These are phyloP conservation scores for Penicillium verhagenii DNA, from an alignment of 495 filamentous ascomycete genomes.

Conservation along the genomic window DNA sequence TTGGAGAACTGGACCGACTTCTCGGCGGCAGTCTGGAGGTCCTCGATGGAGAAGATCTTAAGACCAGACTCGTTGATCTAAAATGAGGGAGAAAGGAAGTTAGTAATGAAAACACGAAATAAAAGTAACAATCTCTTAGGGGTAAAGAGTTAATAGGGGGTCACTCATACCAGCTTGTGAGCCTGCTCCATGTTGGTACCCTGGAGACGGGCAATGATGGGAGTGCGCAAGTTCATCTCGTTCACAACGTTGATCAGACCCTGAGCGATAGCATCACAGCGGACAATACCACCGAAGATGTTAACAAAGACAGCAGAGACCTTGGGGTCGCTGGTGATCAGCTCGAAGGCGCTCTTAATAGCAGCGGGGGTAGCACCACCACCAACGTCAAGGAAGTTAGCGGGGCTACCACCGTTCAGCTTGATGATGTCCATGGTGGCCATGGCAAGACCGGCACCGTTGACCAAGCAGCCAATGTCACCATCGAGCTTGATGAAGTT, in stretches of 20 bases:
- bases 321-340: slow-evolving; percentile 98
- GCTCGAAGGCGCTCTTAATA: slow-evolving; percentile 95
- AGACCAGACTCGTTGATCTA: slow-evolving; percentile 94
- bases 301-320: slow-evolving; percentile 99
- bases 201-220: slow-evolving; percentile 93
- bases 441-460: slow-evolving; percentile 98
- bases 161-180: slow-evolving; percentile 65
- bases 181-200: slow-evolving; percentile 98
- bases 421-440: slow-evolving; percentile 99
- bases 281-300: slow-evolving; percentile 98
- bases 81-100: neutral
- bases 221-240: slow-evolving; percentile 90
- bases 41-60: slow-evolving; percentile 99
- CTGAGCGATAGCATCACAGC: slow-evolving; percentile 96
- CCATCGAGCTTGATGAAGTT: slow-evolving; percentile 99
- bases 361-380: slow-evolving; percentile 95
- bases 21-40: slow-evolving; percentile 95
- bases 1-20: slow-evolving; percentile 98
- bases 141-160: neutral
- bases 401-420: slow-evolving; percentile 92
- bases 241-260: slow-evolving; percentile 92
- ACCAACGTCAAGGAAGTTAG: slow-evolving; percentile 98
- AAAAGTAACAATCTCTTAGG: no score
- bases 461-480: slow-evolving; percentile 98
- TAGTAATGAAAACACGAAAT: neutral